These are phyloP conservation scores for Diplodia mutila DNA, from an alignment of 2,329 filamentous ascomycete species.

Conservation along the genomic window DNA sequence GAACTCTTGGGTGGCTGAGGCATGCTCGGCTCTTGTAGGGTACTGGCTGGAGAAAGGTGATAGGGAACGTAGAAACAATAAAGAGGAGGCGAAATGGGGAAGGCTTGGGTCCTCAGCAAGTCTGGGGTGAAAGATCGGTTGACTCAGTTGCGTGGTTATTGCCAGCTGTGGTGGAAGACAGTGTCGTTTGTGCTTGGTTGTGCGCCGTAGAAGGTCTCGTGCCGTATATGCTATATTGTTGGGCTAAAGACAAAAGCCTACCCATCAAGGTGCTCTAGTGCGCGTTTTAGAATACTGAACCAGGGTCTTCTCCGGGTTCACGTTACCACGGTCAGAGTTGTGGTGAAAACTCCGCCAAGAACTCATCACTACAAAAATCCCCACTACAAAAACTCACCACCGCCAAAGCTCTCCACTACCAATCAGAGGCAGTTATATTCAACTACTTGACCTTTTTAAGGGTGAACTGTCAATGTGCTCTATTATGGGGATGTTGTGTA, in stretches of 20 bases:
- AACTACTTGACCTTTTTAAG: no score
- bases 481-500: no score
- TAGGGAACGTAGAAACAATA: neutral
- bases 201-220: neutral
- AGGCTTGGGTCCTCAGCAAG: neutral
- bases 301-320: neutral
- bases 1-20: neutral
- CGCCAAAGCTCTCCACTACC: no score
- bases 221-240: neutral
- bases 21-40: neutral
- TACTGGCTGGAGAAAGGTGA: neutral
- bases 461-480: no score
- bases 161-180: neutral
- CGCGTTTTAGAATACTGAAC: no score
- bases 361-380: no score
- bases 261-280: neutral
- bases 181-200: neutral
- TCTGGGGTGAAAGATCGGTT: neutral
- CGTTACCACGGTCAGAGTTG: neutral
- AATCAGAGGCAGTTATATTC: no score
- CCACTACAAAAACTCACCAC: no score
- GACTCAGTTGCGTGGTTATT: neutral
- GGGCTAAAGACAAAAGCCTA: neutral
- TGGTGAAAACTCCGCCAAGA: no score
- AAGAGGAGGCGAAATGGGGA: neutral